These are phyloP conservation scores for Hortaea werneckii DNA, from an alignment of 2,329 filamentous ascomycete genomes.

Conservation along the genomic window DNA sequence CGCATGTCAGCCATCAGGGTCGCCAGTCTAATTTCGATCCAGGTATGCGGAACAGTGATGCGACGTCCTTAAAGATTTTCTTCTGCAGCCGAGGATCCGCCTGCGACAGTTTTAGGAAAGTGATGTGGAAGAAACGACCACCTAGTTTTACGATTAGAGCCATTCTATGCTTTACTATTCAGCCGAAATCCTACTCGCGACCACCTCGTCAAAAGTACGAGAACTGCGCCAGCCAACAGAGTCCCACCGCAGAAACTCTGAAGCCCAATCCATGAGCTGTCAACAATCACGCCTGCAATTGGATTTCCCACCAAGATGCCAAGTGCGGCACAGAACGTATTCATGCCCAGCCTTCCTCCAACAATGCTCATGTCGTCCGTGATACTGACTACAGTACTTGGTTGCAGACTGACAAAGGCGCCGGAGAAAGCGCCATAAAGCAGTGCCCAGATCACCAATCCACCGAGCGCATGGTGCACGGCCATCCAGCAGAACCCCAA, in stretches of 20 bases:
- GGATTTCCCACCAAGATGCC: constrained; percentile 17
- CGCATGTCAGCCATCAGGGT: too few species aligned
- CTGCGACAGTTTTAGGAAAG: too few species aligned
- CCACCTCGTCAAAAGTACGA: constrained; percentile 10
- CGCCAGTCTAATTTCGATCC: too few species aligned
- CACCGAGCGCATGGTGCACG: not conserved
- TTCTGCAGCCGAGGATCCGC: too few species aligned
- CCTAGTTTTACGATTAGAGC: too few species aligned
- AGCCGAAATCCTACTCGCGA: constrained; percentile 7
- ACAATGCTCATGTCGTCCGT: constrained; percentile 14
- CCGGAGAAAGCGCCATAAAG: constrained; percentile 16
- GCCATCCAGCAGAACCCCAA: constrained; percentile 14
- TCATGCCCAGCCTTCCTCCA: constrained; percentile 15
- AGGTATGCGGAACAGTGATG: too few species aligned
- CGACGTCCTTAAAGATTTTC: too few species aligned
- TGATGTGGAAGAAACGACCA: too few species aligned
- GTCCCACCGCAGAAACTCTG: constrained; percentile 16
- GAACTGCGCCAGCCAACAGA: constrained; percentile 8
- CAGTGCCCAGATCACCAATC: constrained; percentile 12
- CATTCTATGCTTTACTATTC: constrained; percentile 7
- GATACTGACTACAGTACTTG: constrained; percentile 10
- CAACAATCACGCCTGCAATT: constrained; percentile 11
- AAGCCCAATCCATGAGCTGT: constrained; percentile 11
- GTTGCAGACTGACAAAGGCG: constrained; percentile 14
- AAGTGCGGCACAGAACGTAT: constrained; percentile 13